A percentile compares a stretch with the other conserved stretches of the same genome.
phyloP scores from a whole-genome alignment of 495 filamentous ascomycete species.

The Lophium mytilinum region DNA sequence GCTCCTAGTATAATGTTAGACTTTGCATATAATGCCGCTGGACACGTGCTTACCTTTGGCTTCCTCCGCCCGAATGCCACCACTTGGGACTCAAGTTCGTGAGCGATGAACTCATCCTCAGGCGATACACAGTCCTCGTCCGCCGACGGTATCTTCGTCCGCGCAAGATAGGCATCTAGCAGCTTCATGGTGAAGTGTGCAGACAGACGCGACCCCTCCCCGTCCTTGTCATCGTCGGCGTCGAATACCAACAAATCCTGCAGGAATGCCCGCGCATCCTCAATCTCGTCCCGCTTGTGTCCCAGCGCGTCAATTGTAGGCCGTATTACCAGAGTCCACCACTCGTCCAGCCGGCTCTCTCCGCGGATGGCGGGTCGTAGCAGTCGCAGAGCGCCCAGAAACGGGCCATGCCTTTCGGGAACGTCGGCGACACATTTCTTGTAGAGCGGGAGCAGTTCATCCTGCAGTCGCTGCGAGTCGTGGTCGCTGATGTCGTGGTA shows the following conservation, averaged over 20 bases:
- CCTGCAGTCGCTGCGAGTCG: constrained; percentile 53
- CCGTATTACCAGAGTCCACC: constrained; percentile 58
- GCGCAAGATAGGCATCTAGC: constrained; percentile 51
- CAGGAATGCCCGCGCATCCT: constrained; percentile 50
- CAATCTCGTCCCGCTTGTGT: constrained; percentile 49
- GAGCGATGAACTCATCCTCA: constrained; percentile 41
- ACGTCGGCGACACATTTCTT: constrained; percentile 46
- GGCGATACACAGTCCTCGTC: constrained; percentile 35
- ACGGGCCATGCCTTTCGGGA: constrained; percentile 48
- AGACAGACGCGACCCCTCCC: constrained; percentile 35
- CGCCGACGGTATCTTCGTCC: constrained; percentile 36
- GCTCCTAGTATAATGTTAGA: constrained; percentile 39
- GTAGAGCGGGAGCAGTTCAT: constrained; percentile 56
- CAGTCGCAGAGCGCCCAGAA: constrained; percentile 51
- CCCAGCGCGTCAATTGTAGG: constrained; percentile 50
- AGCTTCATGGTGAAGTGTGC: constrained; percentile 45
- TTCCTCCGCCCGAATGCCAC: constrained; percentile 55
- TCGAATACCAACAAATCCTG: constrained; percentile 52
- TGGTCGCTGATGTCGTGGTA: constrained; percentile 51
- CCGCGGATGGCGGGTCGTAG: constrained; percentile 51
- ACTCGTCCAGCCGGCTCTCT: constrained; percentile 47
- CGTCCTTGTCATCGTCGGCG: constrained; percentile 43
- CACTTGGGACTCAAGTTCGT: constrained; percentile 44
- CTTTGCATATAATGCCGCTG: not conserved
- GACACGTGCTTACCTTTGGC: constrained; percentile 48